These are phyloP conservation scores for Ottelia alismoides DNA, from an alignment of 106 monocot species.

Conservation along the genomic window DNA sequence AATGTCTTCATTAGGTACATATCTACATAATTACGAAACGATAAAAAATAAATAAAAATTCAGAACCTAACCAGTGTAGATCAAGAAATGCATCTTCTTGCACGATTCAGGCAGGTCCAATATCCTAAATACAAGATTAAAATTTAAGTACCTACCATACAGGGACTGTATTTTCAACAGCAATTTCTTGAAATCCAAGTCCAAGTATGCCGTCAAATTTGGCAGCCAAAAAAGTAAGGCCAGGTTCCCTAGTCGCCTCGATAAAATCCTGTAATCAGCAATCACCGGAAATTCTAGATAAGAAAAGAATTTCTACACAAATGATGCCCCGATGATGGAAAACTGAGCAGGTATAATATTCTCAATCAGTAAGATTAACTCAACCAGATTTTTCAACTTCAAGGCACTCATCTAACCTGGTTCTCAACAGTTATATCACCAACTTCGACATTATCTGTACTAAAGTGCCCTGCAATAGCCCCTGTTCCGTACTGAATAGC, in stretches of 20 bases:
- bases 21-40: too few species aligned
- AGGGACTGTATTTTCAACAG: slow-evolving; percentile 38
- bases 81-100: too few species aligned
- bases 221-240: slow-evolving; percentile 35
- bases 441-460: slow-evolving; percentile 55
- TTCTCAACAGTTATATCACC: slow-evolving; percentile 63
- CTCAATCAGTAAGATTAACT: not conserved
- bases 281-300: too few species aligned
- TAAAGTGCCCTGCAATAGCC: slow-evolving; percentile 65
- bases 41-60: too few species aligned
- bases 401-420: slow-evolving; percentile 32
- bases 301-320: too few species aligned
- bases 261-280: slow-evolving; percentile 44
- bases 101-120: too few species aligned
- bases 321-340: too few species aligned
- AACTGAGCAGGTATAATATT: not conserved
- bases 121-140: too few species aligned
- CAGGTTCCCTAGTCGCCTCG: slow-evolving; percentile 49
- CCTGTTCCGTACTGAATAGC: slow-evolving; percentile 85
- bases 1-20: too few species aligned
- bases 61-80: too few species aligned
- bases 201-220: slow-evolving; percentile 61
- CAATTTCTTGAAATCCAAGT: slow-evolving; percentile 48
- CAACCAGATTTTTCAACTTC: not conserved
- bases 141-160: too few species aligned